Evolutionary conservation across 768 basidiomycete genomes (phyloP).

Genomic region (Naganishia randhawae): DNA sequence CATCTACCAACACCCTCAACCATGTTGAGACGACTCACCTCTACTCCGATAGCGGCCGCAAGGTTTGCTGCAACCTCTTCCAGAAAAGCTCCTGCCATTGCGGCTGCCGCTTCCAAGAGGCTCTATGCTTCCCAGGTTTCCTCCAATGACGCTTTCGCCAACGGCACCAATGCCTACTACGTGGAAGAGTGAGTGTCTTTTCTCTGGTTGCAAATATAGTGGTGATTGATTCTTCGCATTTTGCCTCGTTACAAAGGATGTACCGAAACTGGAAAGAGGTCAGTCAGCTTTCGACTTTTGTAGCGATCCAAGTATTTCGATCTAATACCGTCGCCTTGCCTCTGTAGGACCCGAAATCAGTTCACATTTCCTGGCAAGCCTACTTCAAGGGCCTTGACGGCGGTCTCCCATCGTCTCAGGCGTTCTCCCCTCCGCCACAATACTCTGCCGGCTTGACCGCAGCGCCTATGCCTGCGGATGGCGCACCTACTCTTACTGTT

Average conservation of each 20-base stretch:
- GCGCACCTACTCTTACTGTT: slow-evolving; percentile 70
- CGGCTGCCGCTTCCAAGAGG: slow-evolving; percentile 12
- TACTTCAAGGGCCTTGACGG: slow-evolving; percentile 93
- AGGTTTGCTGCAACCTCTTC: slow-evolving; percentile 2
- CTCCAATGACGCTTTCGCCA: slow-evolving; percentile 63
- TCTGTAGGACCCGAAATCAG: slow-evolving; percentile 72
- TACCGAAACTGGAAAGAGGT: slow-evolving; percentile 63
- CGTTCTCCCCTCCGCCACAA: slow-evolving; percentile 78
- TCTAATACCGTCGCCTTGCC: neutral
- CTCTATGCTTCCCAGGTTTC: slow-evolving; percentile 27
- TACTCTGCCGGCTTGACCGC: slow-evolving; percentile 54
- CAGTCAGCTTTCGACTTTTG: neutral
- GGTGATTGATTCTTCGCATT: slow-evolving; percentile 4
- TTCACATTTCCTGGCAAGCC: slow-evolving; percentile 88
- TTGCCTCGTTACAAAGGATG: slow-evolving; percentile 57
- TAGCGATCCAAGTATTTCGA: neutral
- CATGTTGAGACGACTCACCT: slow-evolving; percentile 20
- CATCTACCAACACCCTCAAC: slow-evolving; percentile 4
- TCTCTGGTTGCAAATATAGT: neutral
- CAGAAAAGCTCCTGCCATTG: slow-evolving; percentile 5
- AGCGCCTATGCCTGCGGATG: slow-evolving; percentile 61
- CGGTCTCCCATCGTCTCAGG: slow-evolving; percentile 63
- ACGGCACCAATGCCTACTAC: slow-evolving; percentile 91
- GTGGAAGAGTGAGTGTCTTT: slow-evolving; percentile 62
- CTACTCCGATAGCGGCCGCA: slow-evolving; percentile 17